Evolutionary conservation across 2,329 filamentous ascomycete genomes (phyloP).

Genomic region (Penicillium sp.): DNA sequence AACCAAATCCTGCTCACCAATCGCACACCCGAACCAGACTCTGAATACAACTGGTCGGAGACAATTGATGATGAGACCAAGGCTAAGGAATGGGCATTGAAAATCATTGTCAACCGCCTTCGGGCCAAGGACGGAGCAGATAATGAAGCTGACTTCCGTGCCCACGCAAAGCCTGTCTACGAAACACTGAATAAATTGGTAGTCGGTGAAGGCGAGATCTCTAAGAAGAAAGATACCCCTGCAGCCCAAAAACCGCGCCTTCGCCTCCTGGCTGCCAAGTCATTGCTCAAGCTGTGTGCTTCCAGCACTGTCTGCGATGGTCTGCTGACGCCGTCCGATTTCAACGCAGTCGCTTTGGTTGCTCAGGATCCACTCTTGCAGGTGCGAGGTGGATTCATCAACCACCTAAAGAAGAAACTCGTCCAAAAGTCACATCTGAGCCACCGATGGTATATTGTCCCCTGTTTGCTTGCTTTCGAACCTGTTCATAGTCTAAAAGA

Average conservation of each 20-base stretch:
- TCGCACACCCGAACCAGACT: constrained; percentile 55
- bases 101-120: constrained; percentile 81
- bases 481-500: constrained; percentile 71
- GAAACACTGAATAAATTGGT: constrained; percentile 77
- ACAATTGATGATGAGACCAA: constrained; percentile 77
- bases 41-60: constrained; percentile 65
- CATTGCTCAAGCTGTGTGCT: constrained; percentile 80
- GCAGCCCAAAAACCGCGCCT: constrained; percentile 76
- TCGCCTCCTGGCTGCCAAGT: constrained; percentile 75
- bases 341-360: constrained; percentile 77
- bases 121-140: constrained; percentile 60
- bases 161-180: constrained; percentile 66
- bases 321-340: constrained; percentile 68
- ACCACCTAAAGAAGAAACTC: constrained; percentile 74
- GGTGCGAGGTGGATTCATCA: constrained; percentile 76
- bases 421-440: constrained; percentile 66
- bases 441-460: constrained; percentile 81
- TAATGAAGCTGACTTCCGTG: constrained; percentile 46
- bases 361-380: constrained; percentile 73
- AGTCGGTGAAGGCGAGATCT: constrained; percentile 73
- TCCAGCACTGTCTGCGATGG: constrained; percentile 71
- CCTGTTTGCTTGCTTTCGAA: constrained; percentile 91
- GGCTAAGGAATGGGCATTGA: constrained; percentile 80
- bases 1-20: constrained; percentile 72
- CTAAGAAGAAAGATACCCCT: constrained; percentile 72